These are phyloP conservation scores for Viola pubescens DNA, from an alignment of 441 rosid genomes.

Conservation along the genomic window DNA sequence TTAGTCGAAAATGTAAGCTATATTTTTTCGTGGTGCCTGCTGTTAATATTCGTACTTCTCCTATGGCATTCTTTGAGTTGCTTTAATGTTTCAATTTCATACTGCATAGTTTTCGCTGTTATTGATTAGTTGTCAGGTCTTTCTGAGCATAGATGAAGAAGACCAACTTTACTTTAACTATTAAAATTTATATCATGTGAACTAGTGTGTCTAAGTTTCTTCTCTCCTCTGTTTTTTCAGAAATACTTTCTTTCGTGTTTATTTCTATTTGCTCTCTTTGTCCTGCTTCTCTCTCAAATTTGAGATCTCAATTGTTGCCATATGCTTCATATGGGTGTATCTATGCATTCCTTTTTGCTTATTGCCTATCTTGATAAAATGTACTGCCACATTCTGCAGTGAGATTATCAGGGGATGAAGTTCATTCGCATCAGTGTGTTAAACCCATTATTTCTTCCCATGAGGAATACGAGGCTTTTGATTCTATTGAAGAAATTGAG, in stretches of 20 bases:
- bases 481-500: conserved; percentile 64
- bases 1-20: conserved; percentile 47
- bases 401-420: conserved; percentile 33
- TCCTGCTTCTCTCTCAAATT: conserved; percentile 2
- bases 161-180: neutral
- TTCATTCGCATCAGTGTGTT: conserved; percentile 31
- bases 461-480: conserved; percentile 43
- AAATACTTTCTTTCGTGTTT: neutral
- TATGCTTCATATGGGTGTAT: no score
- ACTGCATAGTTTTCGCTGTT: neutral
- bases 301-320: neutral
- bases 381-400: conserved; percentile 35
- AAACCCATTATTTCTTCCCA: conserved; percentile 30
- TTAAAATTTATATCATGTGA: neutral
- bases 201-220: neutral
- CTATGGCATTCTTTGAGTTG: neutral
- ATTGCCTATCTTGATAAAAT: conserved; percentile 13
- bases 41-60: neutral
- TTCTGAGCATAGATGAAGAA: neutral
- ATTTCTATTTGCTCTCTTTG: conserved; percentile 1
- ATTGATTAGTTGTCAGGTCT: neutral
- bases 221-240: neutral
- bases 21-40: neutral
- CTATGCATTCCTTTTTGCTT: neutral
- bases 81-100: no score